phyloP scores from a whole-genome alignment of 768 basidiomycete genomes.

The Macrolepiota fuliginosa region DNA sequence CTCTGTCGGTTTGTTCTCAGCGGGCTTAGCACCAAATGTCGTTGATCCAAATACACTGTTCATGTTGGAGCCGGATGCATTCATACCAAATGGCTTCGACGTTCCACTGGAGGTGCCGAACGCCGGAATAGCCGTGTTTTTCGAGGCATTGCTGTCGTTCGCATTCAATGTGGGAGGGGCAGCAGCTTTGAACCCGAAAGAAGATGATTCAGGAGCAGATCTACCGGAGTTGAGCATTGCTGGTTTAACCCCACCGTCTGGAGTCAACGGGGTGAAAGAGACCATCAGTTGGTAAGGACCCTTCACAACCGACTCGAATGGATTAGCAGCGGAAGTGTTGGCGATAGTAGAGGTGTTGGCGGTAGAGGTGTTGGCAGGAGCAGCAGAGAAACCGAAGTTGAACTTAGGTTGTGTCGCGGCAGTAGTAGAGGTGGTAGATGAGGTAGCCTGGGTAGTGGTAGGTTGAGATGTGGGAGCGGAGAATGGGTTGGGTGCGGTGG shows the following conservation, averaged over 20 bases:
- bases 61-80: constrained; percentile 1
- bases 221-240: neutral
- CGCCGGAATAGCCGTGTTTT: constrained; percentile 2
- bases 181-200: constrained; percentile 22
- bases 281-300: neutral
- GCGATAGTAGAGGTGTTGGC: neutral
- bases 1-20: constrained; percentile 10
- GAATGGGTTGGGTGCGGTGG: constrained; percentile 16
- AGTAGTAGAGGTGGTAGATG: constrained; percentile 16
- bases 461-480: constrained; percentile 7
- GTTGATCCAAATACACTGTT: neutral
- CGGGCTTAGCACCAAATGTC: constrained; percentile 13
- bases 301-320: neutral
- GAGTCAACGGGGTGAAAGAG: constrained; percentile 4
- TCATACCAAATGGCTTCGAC: neutral
- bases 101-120: constrained; percentile 16
- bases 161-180: constrained; percentile 14
- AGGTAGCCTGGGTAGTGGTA: constrained; percentile 7
- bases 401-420: constrained; percentile 30
- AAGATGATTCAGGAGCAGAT: constrained; percentile 17
- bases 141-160: constrained; percentile 2
- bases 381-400: constrained; percentile 29
- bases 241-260: neutral
- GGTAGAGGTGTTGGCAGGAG: neutral
- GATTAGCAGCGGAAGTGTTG: constrained; percentile 1